Percentiles rank a stretch among this genome's conserved stretches.
These are phyloP conservation scores for Protea cynaroides DNA, from an alignment of 164 flowering plant species.

Conservation along the genomic window DNA sequence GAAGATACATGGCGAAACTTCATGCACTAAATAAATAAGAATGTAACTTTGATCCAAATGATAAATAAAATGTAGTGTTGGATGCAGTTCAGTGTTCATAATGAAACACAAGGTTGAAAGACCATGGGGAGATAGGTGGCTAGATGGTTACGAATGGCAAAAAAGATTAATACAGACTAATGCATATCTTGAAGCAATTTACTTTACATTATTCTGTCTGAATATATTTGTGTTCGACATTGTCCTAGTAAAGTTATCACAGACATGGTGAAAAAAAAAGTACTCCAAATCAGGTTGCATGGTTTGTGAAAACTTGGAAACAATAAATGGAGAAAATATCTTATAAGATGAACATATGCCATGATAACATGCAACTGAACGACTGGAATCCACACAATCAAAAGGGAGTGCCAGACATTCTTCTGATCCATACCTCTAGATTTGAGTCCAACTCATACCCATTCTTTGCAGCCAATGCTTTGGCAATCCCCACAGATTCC, in stretches of 20 bases:
- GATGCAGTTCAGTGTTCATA: background rate
- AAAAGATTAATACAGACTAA: background rate
- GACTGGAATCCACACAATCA: no score
- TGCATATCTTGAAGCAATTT: background rate
- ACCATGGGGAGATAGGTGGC: background rate
- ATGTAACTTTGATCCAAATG: background rate
- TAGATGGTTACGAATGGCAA: background rate
- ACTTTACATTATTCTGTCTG: background rate
- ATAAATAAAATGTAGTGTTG: background rate
- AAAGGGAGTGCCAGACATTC: no score
- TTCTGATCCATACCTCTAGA: slow-evolving; percentile 64
- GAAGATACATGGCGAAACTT: background rate
- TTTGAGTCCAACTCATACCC: slow-evolving; percentile 96
- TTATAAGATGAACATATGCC: background rate
- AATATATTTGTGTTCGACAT: background rate
- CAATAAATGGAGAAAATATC: background rate
- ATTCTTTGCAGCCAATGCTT: slow-evolving; percentile 97
- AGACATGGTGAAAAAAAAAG: background rate
- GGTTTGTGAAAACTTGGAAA: background rate
- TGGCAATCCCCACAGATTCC: slow-evolving; percentile 99
- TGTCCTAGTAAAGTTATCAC: background rate
- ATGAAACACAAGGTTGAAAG: background rate
- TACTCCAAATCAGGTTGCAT: background rate
- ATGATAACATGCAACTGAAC: background rate
- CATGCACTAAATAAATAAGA: background rate